Evolutionary conservation across 805 yeast genomes (phyloP).

Genomic region (Nakazawaea ernobii): DNA sequence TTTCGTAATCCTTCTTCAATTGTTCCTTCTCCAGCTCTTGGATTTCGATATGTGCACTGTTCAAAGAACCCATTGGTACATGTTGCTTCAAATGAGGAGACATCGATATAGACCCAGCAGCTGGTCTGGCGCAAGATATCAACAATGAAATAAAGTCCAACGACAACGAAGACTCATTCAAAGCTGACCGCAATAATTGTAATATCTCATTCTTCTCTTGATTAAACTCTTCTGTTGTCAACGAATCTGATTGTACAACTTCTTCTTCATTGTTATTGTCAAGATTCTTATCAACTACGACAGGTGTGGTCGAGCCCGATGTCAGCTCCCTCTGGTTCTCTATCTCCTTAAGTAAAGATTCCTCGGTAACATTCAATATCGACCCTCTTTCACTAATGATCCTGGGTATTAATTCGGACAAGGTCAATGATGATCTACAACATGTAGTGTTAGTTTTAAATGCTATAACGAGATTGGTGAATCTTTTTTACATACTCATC

Average conservation of each 20-base stretch:
- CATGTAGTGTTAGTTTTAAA: too few relatives aligned
- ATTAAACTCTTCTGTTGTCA: slow-evolving; percentile 35
- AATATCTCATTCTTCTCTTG: slow-evolving; percentile 49
- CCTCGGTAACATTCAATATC: slow-evolving; percentile 55
- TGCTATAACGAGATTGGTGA: too few relatives aligned
- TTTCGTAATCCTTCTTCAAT: slow-evolving; percentile 13
- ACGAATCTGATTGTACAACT: slow-evolving; percentile 10
- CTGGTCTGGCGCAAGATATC: slow-evolving; percentile 75
- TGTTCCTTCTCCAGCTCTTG: slow-evolving; percentile 15
- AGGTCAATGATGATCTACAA: slow-evolving; percentile 24
- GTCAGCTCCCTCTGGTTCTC: slow-evolving; percentile 15
- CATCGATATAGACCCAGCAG: slow-evolving; percentile 82
- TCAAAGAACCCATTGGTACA: slow-evolving; percentile 71
- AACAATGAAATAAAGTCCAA: slow-evolving; percentile 82
- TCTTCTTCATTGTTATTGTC: slow-evolving; percentile 11
- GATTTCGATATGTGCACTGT: slow-evolving; percentile 35
- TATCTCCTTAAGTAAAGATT: slow-evolving; percentile 41
- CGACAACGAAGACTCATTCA: slow-evolving; percentile 85
- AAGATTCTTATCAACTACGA: background rate
- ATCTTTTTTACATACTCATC: slow-evolving; percentile 11
- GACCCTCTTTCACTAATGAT: slow-evolving; percentile 56
- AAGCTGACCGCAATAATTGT: slow-evolving; percentile 53
- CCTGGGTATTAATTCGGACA: slow-evolving; percentile 53
- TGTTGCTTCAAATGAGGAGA: slow-evolving; percentile 74
- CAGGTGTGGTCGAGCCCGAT: background rate